Conservation (phyloP, 2,329 filamentous ascomycete species). For the Phialemoniopsis sp. region DNA sequence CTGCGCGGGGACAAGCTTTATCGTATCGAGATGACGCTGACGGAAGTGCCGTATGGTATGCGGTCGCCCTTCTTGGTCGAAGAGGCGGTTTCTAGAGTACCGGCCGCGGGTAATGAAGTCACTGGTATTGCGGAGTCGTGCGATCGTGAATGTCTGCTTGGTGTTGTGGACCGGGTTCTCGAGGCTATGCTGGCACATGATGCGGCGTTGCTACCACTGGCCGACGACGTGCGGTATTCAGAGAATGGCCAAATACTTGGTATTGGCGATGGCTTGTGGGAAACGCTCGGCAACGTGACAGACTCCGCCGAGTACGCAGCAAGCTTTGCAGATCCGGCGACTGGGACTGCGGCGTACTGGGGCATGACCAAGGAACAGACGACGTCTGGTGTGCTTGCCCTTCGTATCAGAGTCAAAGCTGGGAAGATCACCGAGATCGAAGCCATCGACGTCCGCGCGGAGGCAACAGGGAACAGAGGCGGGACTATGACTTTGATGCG, state of each 20-base stretch:
- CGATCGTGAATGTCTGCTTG: slow-evolving; percentile 10
- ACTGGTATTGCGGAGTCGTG: slow-evolving; percentile 1
- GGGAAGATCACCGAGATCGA: slow-evolving; percentile 14
- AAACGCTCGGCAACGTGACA: slow-evolving; percentile 9
- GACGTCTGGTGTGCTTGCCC: slow-evolving; percentile 11
- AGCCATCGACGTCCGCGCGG: slow-evolving; percentile 12
- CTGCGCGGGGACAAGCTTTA: slow-evolving; percentile 6
- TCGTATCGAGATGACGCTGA: slow-evolving; percentile 15
- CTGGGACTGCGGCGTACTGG: slow-evolving; percentile 11
- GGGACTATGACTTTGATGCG: slow-evolving; percentile 15
- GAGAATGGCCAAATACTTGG: slow-evolving; percentile 11
- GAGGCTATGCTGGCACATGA: slow-evolving; percentile 11
- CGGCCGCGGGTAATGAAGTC: slow-evolving; percentile 6
- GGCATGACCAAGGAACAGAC: slow-evolving; percentile 12
- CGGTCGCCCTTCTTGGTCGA: slow-evolving; percentile 11
- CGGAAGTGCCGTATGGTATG: slow-evolving; percentile 14
- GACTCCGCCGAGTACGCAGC: slow-evolving; percentile 5
- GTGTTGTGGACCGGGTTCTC: slow-evolving; percentile 9
- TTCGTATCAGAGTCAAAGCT: slow-evolving; percentile 9
- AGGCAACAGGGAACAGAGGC: slow-evolving; percentile 9
- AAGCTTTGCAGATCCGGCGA: slow-evolving; percentile 9
- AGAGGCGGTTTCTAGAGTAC: slow-evolving; percentile 6
- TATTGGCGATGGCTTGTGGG: slow-evolving; percentile 13
- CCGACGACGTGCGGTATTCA: slow-evolving; percentile 4
- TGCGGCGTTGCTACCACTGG: slow-evolving; percentile 8